Conservation (phyloP, 768 basidiomycete species). For the Phylloporus scabripes region DNA sequence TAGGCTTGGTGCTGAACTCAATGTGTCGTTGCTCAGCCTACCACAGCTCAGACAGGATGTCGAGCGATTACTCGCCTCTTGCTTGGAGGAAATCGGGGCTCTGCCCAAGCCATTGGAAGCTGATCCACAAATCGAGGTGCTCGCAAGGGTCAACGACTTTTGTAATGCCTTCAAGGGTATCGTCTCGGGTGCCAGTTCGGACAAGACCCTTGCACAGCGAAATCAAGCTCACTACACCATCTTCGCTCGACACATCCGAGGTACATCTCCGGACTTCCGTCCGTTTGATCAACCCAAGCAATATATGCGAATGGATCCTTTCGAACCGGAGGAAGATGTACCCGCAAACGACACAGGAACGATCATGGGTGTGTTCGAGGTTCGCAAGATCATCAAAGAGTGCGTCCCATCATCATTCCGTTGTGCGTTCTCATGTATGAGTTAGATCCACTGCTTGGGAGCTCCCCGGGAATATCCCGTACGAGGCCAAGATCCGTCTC, state of each 20-base stretch:
- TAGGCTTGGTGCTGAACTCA: neutral
- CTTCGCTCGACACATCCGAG: slow-evolving; percentile 33
- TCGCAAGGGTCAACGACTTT: slow-evolving; percentile 41
- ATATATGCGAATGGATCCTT: slow-evolving; percentile 7
- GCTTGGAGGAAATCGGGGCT: slow-evolving; percentile 27
- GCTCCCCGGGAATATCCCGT: slow-evolving; percentile 38
- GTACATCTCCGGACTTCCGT: slow-evolving; percentile 40
- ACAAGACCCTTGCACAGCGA: slow-evolving; percentile 35
- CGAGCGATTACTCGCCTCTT: slow-evolving; percentile 34
- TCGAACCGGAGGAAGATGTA: slow-evolving; percentile 7
- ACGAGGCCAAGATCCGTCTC: slow-evolving; percentile 34
- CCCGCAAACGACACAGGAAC: slow-evolving; percentile 1
- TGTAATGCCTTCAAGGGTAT: slow-evolving; percentile 33
- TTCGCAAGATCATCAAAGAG: slow-evolving; percentile 33
- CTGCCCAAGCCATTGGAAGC: slow-evolving; percentile 37
- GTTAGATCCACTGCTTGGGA: slow-evolving; percentile 40
- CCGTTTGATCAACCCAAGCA: slow-evolving; percentile 19
- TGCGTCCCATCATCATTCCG: slow-evolving; percentile 13
- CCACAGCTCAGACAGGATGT: slow-evolving; percentile 41
- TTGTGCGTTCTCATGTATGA: neutral
- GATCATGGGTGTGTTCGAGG: slow-evolving; percentile 29
- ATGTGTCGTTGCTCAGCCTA: slow-evolving; percentile 33
- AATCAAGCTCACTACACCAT: slow-evolving; percentile 30
- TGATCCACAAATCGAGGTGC: slow-evolving; percentile 44
- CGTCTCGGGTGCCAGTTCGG: slow-evolving; percentile 30